Base-by-base conservation (phyloP, 2,329 filamentous ascomycete genomes). In the Exophiala mesophila region DNA sequence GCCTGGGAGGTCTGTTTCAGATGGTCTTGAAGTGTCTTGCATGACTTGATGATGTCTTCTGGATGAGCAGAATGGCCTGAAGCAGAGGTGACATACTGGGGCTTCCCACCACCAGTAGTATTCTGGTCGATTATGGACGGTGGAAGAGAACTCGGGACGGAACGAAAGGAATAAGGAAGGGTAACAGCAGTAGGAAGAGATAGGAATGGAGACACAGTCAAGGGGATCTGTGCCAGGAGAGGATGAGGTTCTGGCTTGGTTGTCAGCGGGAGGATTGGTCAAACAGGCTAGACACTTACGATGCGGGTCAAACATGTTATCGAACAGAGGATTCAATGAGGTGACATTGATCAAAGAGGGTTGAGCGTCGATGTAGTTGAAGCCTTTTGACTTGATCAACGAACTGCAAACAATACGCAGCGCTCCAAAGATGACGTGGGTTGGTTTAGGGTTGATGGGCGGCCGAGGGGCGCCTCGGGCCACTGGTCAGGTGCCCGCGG, bases 181-280 rank as follows among this genome's bases (percentile, higher is more conserved):
- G 89, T 95, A 15, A 89, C 85, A 18, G 90, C 84, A 20, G 86
- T 83, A 8, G 92, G 92, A 21, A 98, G 82, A 47, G 83, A 85
- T 57, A 97, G 80, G 70, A 96, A 96, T 18, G 92, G 92, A 3
- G 90, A 96, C 32, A 97, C 88, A 36, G 88, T 94, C 41, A 98
- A 72, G 20, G 92, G 88, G 29, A 97, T 81, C 68, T 98, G 92
- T 54, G 89, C 85, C 34, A 98, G 80, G 52, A 96, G 79, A 12
- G 84, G 86, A 67, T 96, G 88, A 12, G 88, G 81, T 53, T 77
- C 84, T 88, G 50, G n/a, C 26, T n/a, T n/a, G 18, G 21, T 28
- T 16, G 31, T 39, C 15, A 39, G 36, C 23, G 10, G 12, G n/a
- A n/a, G n/a, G n/a, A n/a, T n/a, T n/a, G n/a, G n/a, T n/a, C n/a